phyloP scores from a whole-genome alignment of 2,329 filamentous ascomycete species.

The Peltaster fructicola region DNA sequence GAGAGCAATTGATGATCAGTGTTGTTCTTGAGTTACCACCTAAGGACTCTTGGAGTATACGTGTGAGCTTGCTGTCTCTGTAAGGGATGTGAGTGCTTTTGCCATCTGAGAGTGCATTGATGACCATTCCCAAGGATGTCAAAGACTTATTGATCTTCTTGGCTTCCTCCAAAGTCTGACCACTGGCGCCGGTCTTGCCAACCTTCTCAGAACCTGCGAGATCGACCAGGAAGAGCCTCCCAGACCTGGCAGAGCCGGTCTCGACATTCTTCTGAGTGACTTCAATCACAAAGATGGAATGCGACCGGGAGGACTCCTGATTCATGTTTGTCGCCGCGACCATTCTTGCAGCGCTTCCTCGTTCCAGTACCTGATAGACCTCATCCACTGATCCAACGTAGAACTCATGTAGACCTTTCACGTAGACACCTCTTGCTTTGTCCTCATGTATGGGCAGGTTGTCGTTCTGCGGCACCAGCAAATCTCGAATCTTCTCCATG shows the following conservation, averaged over 20 bases:
- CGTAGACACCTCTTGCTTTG: slow-evolving; percentile 88
- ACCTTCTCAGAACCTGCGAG: slow-evolving; percentile 97
- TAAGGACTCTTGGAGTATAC: slow-evolving; percentile 90
- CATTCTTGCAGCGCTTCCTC: slow-evolving; percentile 75
- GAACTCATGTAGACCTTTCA: slow-evolving; percentile 85
- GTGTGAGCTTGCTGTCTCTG: slow-evolving; percentile 91
- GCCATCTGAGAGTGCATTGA: slow-evolving; percentile 89
- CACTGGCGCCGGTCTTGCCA: slow-evolving; percentile 92
- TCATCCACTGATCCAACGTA: slow-evolving; percentile 92
- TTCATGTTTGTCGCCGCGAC: slow-evolving; percentile 99
- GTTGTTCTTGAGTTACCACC: slow-evolving; percentile 98
- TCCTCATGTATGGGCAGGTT: slow-evolving; percentile 97
- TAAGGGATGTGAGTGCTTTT: slow-evolving; percentile 95
- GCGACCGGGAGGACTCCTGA: slow-evolving; percentile 90
- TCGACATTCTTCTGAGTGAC: slow-evolving; percentile 96
- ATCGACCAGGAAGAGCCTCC: slow-evolving; percentile 93
- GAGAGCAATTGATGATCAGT: slow-evolving; percentile 97
- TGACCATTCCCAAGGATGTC: slow-evolving; percentile 96
- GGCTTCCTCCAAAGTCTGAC: slow-evolving; percentile 90
- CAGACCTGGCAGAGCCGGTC: slow-evolving; percentile 88
- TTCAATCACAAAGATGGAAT: slow-evolving; percentile 95
- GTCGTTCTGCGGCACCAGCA: slow-evolving; percentile 82
- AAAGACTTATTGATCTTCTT: slow-evolving; percentile 99
- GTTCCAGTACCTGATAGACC: slow-evolving; percentile 91
- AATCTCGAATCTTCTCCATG: slow-evolving; percentile 94